A percentile compares a stretch with the other conserved stretches of the same genome.
phyloP scores from a whole-genome alignment of 345 rosid species.

The Iberis pinnata region DNA sequence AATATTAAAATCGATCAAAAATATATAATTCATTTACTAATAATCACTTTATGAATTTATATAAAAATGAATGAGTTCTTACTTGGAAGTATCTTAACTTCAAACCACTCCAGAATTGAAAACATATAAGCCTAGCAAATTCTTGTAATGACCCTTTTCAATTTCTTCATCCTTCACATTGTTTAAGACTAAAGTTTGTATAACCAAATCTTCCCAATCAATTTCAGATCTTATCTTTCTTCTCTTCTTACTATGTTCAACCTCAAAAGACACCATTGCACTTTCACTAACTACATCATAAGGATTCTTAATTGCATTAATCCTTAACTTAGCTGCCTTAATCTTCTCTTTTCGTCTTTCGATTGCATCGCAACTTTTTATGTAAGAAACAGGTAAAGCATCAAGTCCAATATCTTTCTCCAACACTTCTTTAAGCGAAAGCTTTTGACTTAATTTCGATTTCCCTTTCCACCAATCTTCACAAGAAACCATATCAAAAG shows the following conservation, averaged over 20 bases:
- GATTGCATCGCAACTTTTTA: conserved; percentile 39
- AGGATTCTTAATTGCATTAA: conserved; percentile 46
- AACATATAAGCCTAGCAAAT: conserved; percentile 56
- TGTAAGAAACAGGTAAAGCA: conserved; percentile 58
- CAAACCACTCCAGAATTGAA: conserved; percentile 30
- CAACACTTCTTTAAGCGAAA: conserved; percentile 54
- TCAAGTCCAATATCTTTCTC: conserved; percentile 67
- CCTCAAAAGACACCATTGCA: conserved; percentile 2
- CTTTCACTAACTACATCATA: conserved; percentile 8
- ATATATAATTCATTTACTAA: too few species aligned
- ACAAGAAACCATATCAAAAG: conserved; percentile 17
- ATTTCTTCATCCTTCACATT: conserved; percentile 70
- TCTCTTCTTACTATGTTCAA: conserved; percentile 40
- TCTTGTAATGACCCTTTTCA: conserved; percentile 68
- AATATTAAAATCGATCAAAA: too few species aligned
- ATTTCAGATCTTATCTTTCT: conserved; percentile 34
- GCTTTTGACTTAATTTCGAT: conserved; percentile 58
- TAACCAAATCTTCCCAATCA: conserved; percentile 83
- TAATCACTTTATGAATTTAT: too few species aligned
- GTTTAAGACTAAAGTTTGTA: conserved; percentile 69
- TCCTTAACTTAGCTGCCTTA: conserved; percentile 53
- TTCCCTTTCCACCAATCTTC: conserved; percentile 79
- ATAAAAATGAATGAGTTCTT: not conserved
- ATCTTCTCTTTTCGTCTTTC: conserved; percentile 59
- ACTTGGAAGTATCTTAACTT: conserved; percentile 16